phyloP scores from a whole-genome alignment of 2,329 filamentous ascomycete genomes.

The Cryphonectria parasitica region DNA sequence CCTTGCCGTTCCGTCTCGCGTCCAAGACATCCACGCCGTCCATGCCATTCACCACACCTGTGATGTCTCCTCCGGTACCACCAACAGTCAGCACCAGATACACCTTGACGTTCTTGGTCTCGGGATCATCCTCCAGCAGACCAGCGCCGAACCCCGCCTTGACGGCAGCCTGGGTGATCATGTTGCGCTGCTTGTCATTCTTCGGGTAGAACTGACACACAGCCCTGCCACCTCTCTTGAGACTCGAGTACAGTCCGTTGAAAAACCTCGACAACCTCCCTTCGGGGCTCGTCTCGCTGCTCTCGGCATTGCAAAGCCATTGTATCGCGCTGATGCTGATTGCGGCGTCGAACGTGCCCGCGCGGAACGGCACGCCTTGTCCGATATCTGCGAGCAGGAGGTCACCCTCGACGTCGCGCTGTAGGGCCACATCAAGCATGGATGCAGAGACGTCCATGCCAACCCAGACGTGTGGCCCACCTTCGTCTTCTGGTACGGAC shows the following conservation, averaged over 20 bases:
- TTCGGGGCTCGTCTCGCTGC: slow-evolving; percentile 78
- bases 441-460: slow-evolving; percentile 93
- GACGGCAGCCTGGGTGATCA: slow-evolving; percentile 90
- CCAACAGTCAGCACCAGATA: slow-evolving; percentile 95
- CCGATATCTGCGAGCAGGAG: slow-evolving; percentile 94
- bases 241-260: slow-evolving; percentile 83
- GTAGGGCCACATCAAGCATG: slow-evolving; percentile 96
- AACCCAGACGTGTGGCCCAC: slow-evolving; percentile 92
- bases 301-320: slow-evolving; percentile 97
- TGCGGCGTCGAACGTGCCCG: slow-evolving; percentile 91
- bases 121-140: slow-evolving; percentile 91
- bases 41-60: slow-evolving; percentile 86
- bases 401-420: slow-evolving; percentile 90
- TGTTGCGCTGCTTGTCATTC: slow-evolving; percentile 86
- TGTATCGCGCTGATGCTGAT: slow-evolving; percentile 96
- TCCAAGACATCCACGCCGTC: slow-evolving; percentile 84
- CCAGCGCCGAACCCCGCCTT: slow-evolving; percentile 95
- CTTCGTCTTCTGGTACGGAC: slow-evolving; percentile 67
- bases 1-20: slow-evolving; percentile 57
- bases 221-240: slow-evolving; percentile 83
- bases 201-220: slow-evolving; percentile 99
- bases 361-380: slow-evolving; percentile 90
- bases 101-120: slow-evolving; percentile 95
- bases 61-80: slow-evolving; percentile 77
- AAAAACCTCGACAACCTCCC: slow-evolving; percentile 86